Evolutionary conservation across 2,329 filamentous ascomycete genomes (phyloP), one percentile per base, ranked within the genome.

Genomic region (Lachnellula subtilissima): DNA sequence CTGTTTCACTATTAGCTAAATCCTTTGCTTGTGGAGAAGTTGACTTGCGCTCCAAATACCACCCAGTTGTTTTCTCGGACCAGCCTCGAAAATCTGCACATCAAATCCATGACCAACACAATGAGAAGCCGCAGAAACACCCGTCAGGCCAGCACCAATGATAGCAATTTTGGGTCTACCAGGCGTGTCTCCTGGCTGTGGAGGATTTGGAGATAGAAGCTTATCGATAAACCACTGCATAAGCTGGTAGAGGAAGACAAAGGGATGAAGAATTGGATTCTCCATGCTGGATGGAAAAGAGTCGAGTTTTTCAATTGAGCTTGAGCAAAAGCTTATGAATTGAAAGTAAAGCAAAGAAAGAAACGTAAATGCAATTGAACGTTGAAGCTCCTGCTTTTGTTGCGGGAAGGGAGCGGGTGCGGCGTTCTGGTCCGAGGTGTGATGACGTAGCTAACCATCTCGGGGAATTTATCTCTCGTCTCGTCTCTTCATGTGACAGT

Each of bases 21-120:
- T 22, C 49, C 45, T 49, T 48, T 25, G 2, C 39, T 15, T 14
- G 37, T n/a, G 2, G 15, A 5, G 0, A 4, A 9, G 28, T 9
- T 7, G 14, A 69, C 82, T 69, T 73, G 88, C 85, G 67, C 84
- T 89, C 89, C 89, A 93, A 36, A 93, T 93, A 0, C 89, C 89
- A 15, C 89, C 89, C 0, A 95, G 70, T 23, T 82, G 77, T 15
- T 88, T 79, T 60, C 84, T 76, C 4, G 78, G 72, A 1, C 87
- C 87, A 7, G 83, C 82, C 69, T 95, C 90, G 62, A 95, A 95
- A 40, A 95, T 82, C 19, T 81, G 79, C 6, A 91, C 87, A 60
- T 94, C 88, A 63, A 93, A 93, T 46, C 89, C 89, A 81, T 94
- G 88, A 1, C 90, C 90, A 37, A 92, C 83, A 67, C 88, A 91